Conservation (phyloP, 345 rosid genomes). For the Toxicodendron radicans region DNA sequence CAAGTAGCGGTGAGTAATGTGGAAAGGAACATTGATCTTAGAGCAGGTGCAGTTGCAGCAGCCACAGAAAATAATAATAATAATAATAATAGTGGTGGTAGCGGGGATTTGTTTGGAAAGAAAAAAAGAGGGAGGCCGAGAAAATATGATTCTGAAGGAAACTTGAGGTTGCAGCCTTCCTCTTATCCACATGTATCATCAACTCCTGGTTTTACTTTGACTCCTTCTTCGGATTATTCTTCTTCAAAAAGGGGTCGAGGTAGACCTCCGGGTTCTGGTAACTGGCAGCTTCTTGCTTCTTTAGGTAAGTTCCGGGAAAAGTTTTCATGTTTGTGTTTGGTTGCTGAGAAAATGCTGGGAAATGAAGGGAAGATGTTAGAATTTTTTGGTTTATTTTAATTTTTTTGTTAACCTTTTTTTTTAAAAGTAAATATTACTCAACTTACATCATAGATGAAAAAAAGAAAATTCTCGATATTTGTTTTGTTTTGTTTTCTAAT, state of each 20-base stretch:
- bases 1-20: slow-evolving; percentile 11
- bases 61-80: background rate
- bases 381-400: too few relatives aligned
- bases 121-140: slow-evolving; percentile 59
- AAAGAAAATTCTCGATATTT: background rate
- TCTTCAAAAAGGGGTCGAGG: slow-evolving; percentile 53
- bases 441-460: background rate
- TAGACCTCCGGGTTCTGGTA: slow-evolving; percentile 53
- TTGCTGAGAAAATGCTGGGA: slow-evolving; percentile 30
- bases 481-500: too few relatives aligned
- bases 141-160: slow-evolving; percentile 47
- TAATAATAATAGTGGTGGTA: slow-evolving; percentile 5
- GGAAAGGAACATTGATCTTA: slow-evolving; percentile 16
- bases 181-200: slow-evolving; percentile 13
- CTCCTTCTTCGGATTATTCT: slow-evolving; percentile 32
- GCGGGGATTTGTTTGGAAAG: slow-evolving; percentile 30
- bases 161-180: slow-evolving; percentile 28
- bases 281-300: slow-evolving; percentile 64
- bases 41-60: background rate
- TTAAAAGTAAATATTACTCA: slow-evolving; percentile 5
- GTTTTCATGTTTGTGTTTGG: slow-evolving; percentile 15
- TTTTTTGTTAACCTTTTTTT: too few relatives aligned
- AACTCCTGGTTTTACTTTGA: slow-evolving; percentile 36
- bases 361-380: background rate
- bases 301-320: slow-evolving; percentile 38